Base-by-base conservation (phyloP, 371 early-diverging fungal genomes). In the Thermomucor indicae-seudaticae region DNA sequence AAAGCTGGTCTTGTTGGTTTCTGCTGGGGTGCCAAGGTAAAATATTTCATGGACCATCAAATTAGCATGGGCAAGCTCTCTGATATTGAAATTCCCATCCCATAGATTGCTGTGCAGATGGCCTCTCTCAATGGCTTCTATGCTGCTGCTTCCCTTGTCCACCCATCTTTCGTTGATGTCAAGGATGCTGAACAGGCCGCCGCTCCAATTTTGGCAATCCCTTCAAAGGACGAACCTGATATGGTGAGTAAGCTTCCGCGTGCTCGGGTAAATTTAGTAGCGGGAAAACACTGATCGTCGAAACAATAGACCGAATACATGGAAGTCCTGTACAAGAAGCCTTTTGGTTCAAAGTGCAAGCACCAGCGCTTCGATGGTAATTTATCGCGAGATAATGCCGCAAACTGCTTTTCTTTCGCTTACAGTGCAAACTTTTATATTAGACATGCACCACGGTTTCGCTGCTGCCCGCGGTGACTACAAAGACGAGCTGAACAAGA, bases 391-490 rank as follows among this genome's bases (percentile, higher is more conserved):
- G 20, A 20, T 29, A 23, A 23, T 32, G 28, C 11, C 25, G 19
- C 20, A 10, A 31, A 16, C 17, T 0, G 32, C 32, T 8, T 4
- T 20, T 19, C 34, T 31, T 40, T n/a, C n/a, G n/a, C n/a, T n/a
- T 24, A 23, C 25, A 38, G 14, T 31, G 19, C 20, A 7, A 22
- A 14, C n/a, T 0, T 38, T 23, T 38, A 38, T 30, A 10, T 20
- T 29, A 61, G 61, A 86, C 49, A 78, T 80, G 71, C 64, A 38
- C 52, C 89, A 89, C 41, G 89, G 87, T 27, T 89, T 86, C 67
- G 80, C 79, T 58, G 85, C 80, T 43, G 73, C 86, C 37, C 76
- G 88, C 50, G 83, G 82, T 34, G 78, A 87, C 58, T 89, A 65
- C 64, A 38, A 49, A 2, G 62, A 84, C 23, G 67, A 69, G 49